These are phyloP conservation scores for Suillus subluteus DNA, from an alignment of 768 basidiomycete genomes.

Conservation along the genomic window DNA sequence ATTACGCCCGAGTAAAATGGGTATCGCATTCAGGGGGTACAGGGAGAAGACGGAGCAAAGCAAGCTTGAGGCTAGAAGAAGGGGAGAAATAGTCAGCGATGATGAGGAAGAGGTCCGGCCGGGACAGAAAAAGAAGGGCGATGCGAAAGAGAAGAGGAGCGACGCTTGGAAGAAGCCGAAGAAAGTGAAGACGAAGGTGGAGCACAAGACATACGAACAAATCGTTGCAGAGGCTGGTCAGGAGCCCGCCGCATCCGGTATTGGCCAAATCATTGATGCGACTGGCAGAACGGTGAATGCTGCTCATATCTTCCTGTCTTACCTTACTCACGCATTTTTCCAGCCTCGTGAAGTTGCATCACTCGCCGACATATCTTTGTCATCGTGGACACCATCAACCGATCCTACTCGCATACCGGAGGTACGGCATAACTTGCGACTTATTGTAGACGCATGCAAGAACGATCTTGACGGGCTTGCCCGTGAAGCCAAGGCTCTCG, in stretches of 20 bases:
- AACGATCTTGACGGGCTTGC: slow-evolving; percentile 87
- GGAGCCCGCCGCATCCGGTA: slow-evolving; percentile 51
- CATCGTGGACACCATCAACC: slow-evolving; percentile 83
- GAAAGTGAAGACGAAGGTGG: slow-evolving; percentile 82
- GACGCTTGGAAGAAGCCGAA: slow-evolving; percentile 87
- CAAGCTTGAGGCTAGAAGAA: slow-evolving; percentile 74
- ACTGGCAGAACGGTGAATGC: slow-evolving; percentile 84
- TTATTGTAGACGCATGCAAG: slow-evolving; percentile 84
- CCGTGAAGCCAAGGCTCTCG: slow-evolving; percentile 82
- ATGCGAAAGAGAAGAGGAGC: slow-evolving; percentile 64
- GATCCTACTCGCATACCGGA: slow-evolving; percentile 93
- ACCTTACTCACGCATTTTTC: slow-evolving; percentile 14
- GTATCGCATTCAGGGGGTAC: slow-evolving; percentile 87
- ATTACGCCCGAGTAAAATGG: slow-evolving; percentile 81
- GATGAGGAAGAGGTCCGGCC: slow-evolving; percentile 51
- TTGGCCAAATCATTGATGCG: slow-evolving; percentile 94
- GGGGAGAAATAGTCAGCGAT: slow-evolving; percentile 75
- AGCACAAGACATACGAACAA: slow-evolving; percentile 98
- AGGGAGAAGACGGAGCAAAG: slow-evolving; percentile 88
- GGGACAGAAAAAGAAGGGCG: slow-evolving; percentile 31
- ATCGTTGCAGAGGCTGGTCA: slow-evolving; percentile 87
- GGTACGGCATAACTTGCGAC: slow-evolving; percentile 91
- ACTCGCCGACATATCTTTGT: slow-evolving; percentile 73
- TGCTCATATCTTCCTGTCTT: slow-evolving; percentile 4
- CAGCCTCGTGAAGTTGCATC: slow-evolving; percentile 90